A percentile compares a stretch with the other conserved stretches of the same genome.
phyloP scores from a whole-genome alignment of 495 filamentous ascomycete species.

The Xylaria scruposa region DNA sequence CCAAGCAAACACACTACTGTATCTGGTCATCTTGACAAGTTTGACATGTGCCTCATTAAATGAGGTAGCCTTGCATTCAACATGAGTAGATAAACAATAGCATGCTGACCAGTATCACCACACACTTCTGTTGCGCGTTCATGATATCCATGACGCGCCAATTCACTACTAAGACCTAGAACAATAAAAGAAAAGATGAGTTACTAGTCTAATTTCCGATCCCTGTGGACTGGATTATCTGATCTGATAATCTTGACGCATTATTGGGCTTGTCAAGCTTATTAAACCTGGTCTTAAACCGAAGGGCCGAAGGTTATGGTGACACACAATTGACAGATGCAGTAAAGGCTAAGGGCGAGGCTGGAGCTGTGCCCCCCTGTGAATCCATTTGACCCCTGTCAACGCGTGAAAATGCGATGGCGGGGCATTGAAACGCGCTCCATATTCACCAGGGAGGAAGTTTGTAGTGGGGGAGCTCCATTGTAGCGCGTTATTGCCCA shows the following conservation, averaged over 20 bases:
- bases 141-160: neutral
- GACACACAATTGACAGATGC: constrained; percentile 12
- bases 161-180: neutral
- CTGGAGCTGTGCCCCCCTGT: constrained; percentile 7
- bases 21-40: neutral
- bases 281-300: neutral
- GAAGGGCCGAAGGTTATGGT: constrained; percentile 13
- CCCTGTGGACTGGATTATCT: neutral
- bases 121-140: neutral
- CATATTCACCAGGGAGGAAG: neutral
- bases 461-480: constrained; percentile 23
- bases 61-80: neutral
- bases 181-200: neutral
- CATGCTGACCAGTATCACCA: no score
- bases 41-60: neutral
- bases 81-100: no score
- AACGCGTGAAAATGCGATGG: constrained; percentile 36
- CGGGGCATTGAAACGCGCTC: constrained; percentile 30
- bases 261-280: neutral
- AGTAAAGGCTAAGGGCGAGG: constrained; percentile 5
- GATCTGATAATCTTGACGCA: constrained; percentile 12
- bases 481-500: constrained; percentile 26
- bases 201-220: constrained; percentile 10
- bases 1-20: neutral
- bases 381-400: constrained; percentile 5